phyloP scores from a whole-genome alignment of 371 early-diverging fungal genomes.

The Apophysomyces sp. region DNA sequence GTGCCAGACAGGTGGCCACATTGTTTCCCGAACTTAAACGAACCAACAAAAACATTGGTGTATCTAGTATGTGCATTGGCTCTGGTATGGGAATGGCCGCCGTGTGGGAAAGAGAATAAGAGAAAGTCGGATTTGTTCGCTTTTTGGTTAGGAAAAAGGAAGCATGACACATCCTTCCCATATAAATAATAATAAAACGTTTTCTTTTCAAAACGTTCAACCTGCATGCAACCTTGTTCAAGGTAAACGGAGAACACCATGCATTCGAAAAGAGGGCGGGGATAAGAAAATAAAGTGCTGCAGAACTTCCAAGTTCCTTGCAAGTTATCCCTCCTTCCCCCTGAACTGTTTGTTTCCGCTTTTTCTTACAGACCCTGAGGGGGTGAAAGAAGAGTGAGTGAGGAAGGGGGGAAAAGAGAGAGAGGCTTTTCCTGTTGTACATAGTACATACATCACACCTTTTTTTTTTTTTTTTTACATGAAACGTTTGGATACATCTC shows the following conservation, averaged over 20 bases:
- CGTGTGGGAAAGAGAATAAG: slow-evolving; percentile 77
- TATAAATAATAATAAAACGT: no score
- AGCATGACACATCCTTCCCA: no score
- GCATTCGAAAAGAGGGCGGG: neutral
- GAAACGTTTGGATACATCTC: neutral
- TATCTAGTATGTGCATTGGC: slow-evolving; percentile 90
- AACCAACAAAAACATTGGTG: slow-evolving; percentile 76
- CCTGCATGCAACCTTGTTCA: neutral
- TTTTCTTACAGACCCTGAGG: neutral
- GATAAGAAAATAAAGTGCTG: neutral
- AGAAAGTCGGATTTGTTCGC: neutral
- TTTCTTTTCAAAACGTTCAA: neutral
- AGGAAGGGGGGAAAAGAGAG: neutral
- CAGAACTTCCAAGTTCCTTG: neutral
- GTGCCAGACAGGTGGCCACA: slow-evolving; percentile 95
- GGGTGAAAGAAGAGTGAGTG: neutral
- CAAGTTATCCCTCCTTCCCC: neutral
- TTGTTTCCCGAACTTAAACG: slow-evolving; percentile 87
- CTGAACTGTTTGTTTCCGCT: neutral
- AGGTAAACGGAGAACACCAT: neutral
- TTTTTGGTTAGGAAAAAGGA: no score
- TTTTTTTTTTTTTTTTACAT: neutral
- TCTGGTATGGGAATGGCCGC: slow-evolving; percentile 93
- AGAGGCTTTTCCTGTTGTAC: neutral
- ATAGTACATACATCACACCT: neutral